These are phyloP conservation scores for Xylaria polymorpha DNA, from an alignment of 2,329 filamentous ascomycete species.

Conservation along the genomic window DNA sequence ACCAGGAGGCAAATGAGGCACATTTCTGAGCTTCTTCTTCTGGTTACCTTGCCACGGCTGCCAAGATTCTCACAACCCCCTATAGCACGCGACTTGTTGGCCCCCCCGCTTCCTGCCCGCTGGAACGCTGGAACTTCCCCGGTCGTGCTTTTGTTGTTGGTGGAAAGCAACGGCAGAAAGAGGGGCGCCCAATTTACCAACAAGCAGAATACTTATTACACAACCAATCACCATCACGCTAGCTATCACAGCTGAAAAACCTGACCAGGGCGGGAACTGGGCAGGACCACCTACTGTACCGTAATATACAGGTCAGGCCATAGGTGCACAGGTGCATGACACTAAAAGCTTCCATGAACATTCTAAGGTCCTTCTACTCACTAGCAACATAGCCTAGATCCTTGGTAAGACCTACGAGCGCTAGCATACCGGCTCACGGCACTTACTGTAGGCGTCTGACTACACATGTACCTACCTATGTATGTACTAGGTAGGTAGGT, in stretches of 20 bases:
- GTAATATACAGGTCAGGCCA: not conserved
- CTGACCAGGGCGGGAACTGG: not conserved
- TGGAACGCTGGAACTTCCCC: not conserved
- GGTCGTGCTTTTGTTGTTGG: constrained; percentile 19
- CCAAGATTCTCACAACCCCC: constrained; percentile 14
- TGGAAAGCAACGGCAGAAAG: constrained; percentile 26
- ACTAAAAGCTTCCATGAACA: constrained; percentile 40
- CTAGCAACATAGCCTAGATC: too few species aligned
- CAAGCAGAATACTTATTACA: not conserved
- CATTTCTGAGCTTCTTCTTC: constrained; percentile 22
- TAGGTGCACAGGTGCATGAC: constrained; percentile 1
- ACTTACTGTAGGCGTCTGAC: not conserved
- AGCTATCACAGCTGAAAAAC: constrained; percentile 28
- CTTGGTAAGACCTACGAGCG: not conserved
- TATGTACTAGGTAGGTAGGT: too few species aligned
- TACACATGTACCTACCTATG: not conserved
- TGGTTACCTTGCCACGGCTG: constrained; percentile 24
- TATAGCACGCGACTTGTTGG: not conserved
- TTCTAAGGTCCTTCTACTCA: constrained; percentile 34
- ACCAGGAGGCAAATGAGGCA: not conserved
- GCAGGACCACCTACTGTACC: not conserved
- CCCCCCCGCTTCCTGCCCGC: not conserved
- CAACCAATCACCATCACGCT: constrained; percentile 16
- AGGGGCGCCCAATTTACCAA: constrained; percentile 11
- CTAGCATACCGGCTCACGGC: not conserved